Evolutionary conservation across 2,329 filamentous ascomycete species (phyloP).

Genomic region (Pestalotiopsis fici): DNA sequence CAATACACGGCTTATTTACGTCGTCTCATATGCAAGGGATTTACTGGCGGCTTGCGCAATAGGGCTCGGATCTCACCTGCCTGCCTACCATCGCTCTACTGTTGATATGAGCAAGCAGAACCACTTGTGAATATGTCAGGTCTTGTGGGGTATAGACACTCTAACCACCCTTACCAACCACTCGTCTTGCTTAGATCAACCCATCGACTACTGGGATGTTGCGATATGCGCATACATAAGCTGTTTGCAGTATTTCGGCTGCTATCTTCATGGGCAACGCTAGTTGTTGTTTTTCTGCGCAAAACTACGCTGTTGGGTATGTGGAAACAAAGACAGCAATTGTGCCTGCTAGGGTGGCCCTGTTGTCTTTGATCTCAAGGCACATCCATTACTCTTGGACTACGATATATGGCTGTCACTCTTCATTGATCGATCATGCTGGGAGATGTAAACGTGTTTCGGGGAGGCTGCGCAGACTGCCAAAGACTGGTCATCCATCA

Average conservation of each 20-base stretch:
- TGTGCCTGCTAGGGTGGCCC: background rate
- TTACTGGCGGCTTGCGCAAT: background rate
- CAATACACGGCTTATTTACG: background rate
- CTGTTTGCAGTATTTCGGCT: background rate
- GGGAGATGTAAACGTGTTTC: background rate
- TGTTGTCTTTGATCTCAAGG: background rate
- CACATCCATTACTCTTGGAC: background rate
- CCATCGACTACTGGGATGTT: background rate
- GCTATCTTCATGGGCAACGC: background rate
- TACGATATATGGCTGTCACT: background rate
- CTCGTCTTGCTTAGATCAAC: background rate
- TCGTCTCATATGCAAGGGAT: background rate
- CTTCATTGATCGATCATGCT: background rate
- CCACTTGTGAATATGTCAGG: background rate
- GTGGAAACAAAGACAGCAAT: background rate
- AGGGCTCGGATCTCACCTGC: background rate
- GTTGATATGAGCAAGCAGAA: background rate
- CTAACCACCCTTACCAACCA: background rate
- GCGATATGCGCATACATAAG: background rate
- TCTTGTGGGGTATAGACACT: background rate
- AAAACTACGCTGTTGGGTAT: background rate
- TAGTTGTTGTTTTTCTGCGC: background rate
- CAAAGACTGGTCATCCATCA: background rate
- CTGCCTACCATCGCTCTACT: background rate
- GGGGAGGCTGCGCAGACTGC: background rate